Conservation (phyloP, 2,329 filamentous ascomycete species). For the Verticillium zaregamsianum region DNA sequence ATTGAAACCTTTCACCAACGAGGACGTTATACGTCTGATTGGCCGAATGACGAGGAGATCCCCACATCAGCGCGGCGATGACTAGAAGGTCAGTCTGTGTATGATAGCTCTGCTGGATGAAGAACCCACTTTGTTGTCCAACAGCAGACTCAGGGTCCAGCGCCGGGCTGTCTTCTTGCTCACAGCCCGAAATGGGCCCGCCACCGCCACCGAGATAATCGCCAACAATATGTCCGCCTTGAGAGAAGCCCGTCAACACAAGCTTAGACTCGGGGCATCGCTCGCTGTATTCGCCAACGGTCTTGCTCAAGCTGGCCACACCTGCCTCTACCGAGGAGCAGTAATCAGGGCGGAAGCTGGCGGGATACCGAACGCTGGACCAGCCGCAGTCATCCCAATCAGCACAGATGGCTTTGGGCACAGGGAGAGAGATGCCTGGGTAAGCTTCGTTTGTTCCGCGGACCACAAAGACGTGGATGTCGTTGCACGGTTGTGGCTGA, state of each 20-base stretch:
- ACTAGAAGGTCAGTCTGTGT: slow-evolving; percentile 15
- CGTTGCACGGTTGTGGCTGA: slow-evolving; percentile 12
- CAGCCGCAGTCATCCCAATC: slow-evolving; percentile 23
- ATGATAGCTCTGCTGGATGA: neutral
- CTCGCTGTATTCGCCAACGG: slow-evolving; percentile 34
- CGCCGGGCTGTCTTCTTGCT: slow-evolving; percentile 16
- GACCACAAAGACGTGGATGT: slow-evolving; percentile 24
- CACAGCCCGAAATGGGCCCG: slow-evolving; percentile 27
- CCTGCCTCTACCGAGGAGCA: slow-evolving; percentile 32
- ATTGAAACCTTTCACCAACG: slow-evolving; percentile 14
- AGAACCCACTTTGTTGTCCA: slow-evolving; percentile 13
- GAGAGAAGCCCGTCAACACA: slow-evolving; percentile 36
- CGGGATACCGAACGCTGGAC: slow-evolving; percentile 26
- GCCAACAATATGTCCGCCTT: slow-evolving; percentile 33
- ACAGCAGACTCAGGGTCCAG: slow-evolving; percentile 10
- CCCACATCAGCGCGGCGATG: slow-evolving; percentile 27
- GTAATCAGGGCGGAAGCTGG: slow-evolving; percentile 23
- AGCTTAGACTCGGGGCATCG: slow-evolving; percentile 34
- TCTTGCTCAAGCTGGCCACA: slow-evolving; percentile 24
- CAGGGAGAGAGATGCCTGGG: slow-evolving; percentile 22
- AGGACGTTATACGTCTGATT: slow-evolving; percentile 28
- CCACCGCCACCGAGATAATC: slow-evolving; percentile 30
- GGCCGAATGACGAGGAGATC: slow-evolving; percentile 28
- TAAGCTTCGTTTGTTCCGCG: slow-evolving; percentile 25
- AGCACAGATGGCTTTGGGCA: slow-evolving; percentile 21